Evolutionary conservation across 2,329 filamentous ascomycete species (phyloP), one percentile per base, ranked within the genome.

Genomic region (Scortechinia acanthostroma): DNA sequence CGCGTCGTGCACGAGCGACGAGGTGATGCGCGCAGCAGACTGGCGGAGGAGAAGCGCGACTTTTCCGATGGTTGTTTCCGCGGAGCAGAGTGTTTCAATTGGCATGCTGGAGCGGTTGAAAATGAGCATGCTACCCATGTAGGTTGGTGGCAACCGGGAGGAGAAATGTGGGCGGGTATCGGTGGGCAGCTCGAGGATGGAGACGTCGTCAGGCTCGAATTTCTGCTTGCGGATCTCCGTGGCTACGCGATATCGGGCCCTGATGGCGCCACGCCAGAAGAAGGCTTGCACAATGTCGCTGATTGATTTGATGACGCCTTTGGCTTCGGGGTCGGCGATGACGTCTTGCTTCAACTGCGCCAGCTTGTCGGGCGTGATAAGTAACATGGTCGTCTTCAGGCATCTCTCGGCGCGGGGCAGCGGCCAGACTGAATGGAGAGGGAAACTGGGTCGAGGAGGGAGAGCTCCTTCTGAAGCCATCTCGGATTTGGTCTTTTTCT

Each of bases 211-310:
- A 0, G 53, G 47, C 0, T 50, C 51, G 1, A 47, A 51, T 14
- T 53, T 33, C 20, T 53, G 23, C 14, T 43, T 48, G 13, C n/a
- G 46, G 19, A 46, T 44, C 42, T 53, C 50, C 17, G 42, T 58
- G 4, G 55, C 60, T 1, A 63, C 60, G 1, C 55, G 58, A 33
- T 61, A 59, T 13, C 64, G 55, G 1, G 63, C 58, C 17, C 56
- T 52, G 35, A 66, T 56, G 1, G 61, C 54, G 0, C 57, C 54
- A 1, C 62, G 58, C 65, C 65, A 68, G 47, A 65, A 58, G 43
- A 67, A 62, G 0, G 65, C 65, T 47, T 66, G 61, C 2, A 66
- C 50, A 5, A 66, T 62, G 37, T 68, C 65, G 46, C 57, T 65
- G 20, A 62, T 50, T 0, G 63, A 65, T 0, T 55, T 51, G 15